Percentiles rank a stretch among this genome's conserved stretches.
These are phyloP conservation scores for Avena eriantha DNA, from an alignment of 176 grass and related monocot species.

Conservation along the genomic window DNA sequence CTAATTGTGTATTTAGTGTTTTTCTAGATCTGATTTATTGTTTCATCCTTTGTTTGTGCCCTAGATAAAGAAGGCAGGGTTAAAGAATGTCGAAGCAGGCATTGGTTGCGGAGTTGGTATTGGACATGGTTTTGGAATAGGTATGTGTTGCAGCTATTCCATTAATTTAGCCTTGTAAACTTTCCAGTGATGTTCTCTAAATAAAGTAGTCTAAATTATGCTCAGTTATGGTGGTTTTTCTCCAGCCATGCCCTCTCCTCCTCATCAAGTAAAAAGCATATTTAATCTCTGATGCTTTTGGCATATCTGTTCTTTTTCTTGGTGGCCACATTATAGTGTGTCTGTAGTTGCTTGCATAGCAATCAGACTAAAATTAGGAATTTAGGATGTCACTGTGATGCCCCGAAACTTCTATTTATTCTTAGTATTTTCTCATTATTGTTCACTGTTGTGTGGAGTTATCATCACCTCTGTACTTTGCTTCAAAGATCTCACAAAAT, in stretches of 20 bases:
- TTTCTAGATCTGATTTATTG: conserved; percentile 14
- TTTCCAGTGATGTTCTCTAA: not conserved
- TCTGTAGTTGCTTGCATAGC: not conserved
- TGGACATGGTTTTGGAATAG: conserved; percentile 93
- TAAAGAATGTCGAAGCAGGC: conserved; percentile 84
- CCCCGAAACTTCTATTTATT: conserved; percentile 19
- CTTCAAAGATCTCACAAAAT: not conserved
- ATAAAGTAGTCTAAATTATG: not conserved
- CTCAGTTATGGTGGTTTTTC: not conserved
- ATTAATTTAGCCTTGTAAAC: conserved; percentile 16
- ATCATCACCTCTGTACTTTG: not conserved
- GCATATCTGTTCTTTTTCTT: conserved; percentile 30
- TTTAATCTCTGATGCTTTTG: not conserved
- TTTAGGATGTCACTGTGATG: not conserved
- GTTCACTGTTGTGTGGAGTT: not conserved
- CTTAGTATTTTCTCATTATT: not conserved
- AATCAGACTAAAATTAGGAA: not conserved
- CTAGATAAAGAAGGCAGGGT: conserved; percentile 74
- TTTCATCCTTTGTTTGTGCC: conserved; percentile 16
- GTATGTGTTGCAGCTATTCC: conserved; percentile 48
- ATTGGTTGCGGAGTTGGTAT: conserved; percentile 94
- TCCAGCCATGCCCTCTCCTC: not conserved
- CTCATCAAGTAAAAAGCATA: not conserved
- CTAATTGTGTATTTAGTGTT: conserved; percentile 12
- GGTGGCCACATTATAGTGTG: not conserved